These are phyloP conservation scores for Orbilia oligospora DNA, from an alignment of 2,329 filamentous ascomycete genomes.

Conservation along the genomic window DNA sequence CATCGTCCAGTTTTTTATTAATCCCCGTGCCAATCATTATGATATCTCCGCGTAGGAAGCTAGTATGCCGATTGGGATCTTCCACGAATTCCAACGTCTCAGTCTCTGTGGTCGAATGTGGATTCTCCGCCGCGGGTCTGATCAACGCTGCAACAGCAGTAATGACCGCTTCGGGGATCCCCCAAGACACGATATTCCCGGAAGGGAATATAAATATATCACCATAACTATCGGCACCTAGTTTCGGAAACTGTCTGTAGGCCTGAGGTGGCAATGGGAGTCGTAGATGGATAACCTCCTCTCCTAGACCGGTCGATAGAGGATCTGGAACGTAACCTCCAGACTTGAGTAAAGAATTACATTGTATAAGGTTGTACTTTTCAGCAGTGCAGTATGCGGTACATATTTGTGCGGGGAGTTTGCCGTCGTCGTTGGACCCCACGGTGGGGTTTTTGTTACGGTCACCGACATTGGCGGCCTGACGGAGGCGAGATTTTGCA, in stretches of 20 bases:
- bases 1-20: constrained; percentile 68
- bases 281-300: constrained; percentile 75
- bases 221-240: constrained; percentile 75
- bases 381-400: constrained; percentile 79
- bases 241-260: constrained; percentile 64
- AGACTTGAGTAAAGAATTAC: constrained; percentile 72
- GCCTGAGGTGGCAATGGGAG: constrained; percentile 67
- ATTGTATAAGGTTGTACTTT: constrained; percentile 74
- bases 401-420: constrained; percentile 45
- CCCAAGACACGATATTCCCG: constrained; percentile 93
- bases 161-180: constrained; percentile 81
- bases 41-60: constrained; percentile 85
- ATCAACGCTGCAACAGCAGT: constrained; percentile 79
- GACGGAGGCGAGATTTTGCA: constrained; percentile 81
- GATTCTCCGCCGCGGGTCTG: constrained; percentile 80
- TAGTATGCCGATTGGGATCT: constrained; percentile 80
- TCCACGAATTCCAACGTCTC: constrained; percentile 91
- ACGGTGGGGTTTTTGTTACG: constrained; percentile 2
- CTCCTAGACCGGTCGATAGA: constrained; percentile 74
- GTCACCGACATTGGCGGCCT: constrained; percentile 76
- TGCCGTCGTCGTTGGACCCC: constrained; percentile 33
- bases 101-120: constrained; percentile 80
- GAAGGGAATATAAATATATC: constrained; percentile 98
- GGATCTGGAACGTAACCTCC: constrained; percentile 77
- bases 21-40: constrained; percentile 91